Percentiles rank a stretch among this genome's conserved stretches.
Evolutionary conservation across 2,329 filamentous ascomycete genomes (phyloP).

Genomic region (Apiospora marii): DNA sequence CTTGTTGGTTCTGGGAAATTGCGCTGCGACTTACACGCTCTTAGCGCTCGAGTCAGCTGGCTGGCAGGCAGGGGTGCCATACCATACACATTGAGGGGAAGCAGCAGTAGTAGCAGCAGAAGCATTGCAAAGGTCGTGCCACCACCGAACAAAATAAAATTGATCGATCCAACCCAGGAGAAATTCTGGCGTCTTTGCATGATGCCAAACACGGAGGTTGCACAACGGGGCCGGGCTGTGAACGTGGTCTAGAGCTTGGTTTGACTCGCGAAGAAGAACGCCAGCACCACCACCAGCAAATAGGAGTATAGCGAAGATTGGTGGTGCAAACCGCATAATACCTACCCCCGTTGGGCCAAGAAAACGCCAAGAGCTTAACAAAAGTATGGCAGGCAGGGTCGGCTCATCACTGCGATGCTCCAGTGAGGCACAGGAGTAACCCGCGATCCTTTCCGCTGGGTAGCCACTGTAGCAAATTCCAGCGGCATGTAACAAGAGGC

Average conservation of each 20-base stretch:
- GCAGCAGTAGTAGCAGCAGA: too few species aligned
- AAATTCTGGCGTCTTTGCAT: background rate
- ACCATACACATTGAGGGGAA: background rate
- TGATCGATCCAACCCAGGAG: background rate
- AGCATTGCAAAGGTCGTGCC: background rate
- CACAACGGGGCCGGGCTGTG: background rate
- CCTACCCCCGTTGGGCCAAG: background rate
- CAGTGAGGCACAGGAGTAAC: background rate
- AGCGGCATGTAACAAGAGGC: background rate
- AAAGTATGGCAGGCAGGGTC: background rate
- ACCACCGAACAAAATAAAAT: background rate
- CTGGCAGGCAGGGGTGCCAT: background rate
- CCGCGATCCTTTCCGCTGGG: background rate
- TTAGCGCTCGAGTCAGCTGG: background rate
- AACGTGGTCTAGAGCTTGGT: background rate
- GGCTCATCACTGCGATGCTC: background rate
- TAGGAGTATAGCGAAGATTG: background rate
- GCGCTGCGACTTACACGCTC: background rate
- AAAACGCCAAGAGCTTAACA: background rate
- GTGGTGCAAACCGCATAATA: background rate
- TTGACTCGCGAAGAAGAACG: background rate
- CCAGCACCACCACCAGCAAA: background rate
- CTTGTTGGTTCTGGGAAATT: constrained; percentile 3
- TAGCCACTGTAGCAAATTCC: background rate
- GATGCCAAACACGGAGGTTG: background rate